Evolutionary conservation across 768 basidiomycete species (phyloP), one percentile per base, ranked within the genome.

Genomic region (Cystobasidiopsis lactophilus): DNA sequence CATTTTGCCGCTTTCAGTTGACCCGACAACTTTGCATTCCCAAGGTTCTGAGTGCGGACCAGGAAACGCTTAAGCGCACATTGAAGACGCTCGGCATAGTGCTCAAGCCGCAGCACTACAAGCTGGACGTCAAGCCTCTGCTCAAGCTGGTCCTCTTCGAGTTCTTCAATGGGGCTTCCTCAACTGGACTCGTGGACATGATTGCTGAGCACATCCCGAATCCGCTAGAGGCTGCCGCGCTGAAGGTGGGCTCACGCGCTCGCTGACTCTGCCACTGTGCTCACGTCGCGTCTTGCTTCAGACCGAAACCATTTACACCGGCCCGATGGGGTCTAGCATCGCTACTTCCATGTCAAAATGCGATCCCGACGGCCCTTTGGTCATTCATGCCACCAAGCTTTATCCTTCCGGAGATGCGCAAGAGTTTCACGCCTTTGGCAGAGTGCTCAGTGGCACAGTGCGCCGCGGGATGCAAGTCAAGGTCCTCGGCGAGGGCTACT

Each of bases 401-500:
- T 96, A 89, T 68, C 86, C 95, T 59, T 89, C 89, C 2, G 82
- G 85, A 4, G 93, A 98, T 61, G 93, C 93, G 5, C 85, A 85
- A 62, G 85, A 84, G 31, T 98, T 98, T 75, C 74, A 93, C 50
- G 85, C 93, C 5, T 95, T 89, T 63, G 93, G 91, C 35, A 77
- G 93, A 56, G 78, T 98, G 18, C 72, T 95, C 66, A 86, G 85
- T 59, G 93, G 93, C 19, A 93, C 89, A 0, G 67, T 95, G 23
- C 72, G 73, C 60, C 81, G 80, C 60, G 86, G 86, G 13, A 74
- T 76, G 73, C 72, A 78, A 31, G 73, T 98, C 57, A 95, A 93
- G 69, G 89, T 96, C n/a, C 72, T 98, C 5, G 93, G 93, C 52
- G 93, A 96, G 65, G 86, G 86, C 0, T 98, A 89, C 66, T 91